phyloP scores from a whole-genome alignment of 225 moss, liverwort and hornwort genomes.

The Antitrichia curtipendula region DNA sequence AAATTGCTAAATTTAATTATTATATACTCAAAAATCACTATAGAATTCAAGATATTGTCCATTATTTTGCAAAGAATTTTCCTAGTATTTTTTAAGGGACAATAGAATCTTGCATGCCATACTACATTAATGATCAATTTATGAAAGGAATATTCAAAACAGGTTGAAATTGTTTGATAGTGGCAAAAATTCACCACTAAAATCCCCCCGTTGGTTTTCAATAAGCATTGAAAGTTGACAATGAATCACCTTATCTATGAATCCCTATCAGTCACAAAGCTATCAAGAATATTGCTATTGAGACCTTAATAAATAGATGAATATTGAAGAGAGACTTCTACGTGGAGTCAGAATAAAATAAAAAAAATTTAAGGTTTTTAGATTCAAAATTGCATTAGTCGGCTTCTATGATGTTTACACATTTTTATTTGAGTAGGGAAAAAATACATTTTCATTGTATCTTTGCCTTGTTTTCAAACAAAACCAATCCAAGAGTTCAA shows the following conservation, averaged over 20 bases:
- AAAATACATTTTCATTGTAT: not conserved
- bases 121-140: not conserved
- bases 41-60: not conserved
- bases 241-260: too few relatives aligned
- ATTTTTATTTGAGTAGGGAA: not conserved
- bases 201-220: not conserved
- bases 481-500: not conserved
- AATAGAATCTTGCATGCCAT: not conserved
- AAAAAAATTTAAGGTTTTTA: not conserved
- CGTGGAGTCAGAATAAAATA: rapidly evolving
- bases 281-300: not conserved
- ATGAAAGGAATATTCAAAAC: rapidly evolving
- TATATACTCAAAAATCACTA: too few relatives aligned
- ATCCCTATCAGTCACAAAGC: rapidly evolving
- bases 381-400: not conserved
- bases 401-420: too few relatives aligned
- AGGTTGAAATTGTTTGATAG: not conserved
- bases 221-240: not conserved
- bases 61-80: not conserved
- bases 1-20: too few relatives aligned
- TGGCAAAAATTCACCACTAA: rapidly evolving
- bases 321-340: rapidly evolving
- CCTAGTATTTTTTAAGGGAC: not conserved
- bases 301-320: not conserved
- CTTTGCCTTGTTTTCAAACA: not conserved